Evolutionary conservation across 352 stramenopile genomes (phyloP).

Genomic region (Pythium phragmiticola): DNA sequence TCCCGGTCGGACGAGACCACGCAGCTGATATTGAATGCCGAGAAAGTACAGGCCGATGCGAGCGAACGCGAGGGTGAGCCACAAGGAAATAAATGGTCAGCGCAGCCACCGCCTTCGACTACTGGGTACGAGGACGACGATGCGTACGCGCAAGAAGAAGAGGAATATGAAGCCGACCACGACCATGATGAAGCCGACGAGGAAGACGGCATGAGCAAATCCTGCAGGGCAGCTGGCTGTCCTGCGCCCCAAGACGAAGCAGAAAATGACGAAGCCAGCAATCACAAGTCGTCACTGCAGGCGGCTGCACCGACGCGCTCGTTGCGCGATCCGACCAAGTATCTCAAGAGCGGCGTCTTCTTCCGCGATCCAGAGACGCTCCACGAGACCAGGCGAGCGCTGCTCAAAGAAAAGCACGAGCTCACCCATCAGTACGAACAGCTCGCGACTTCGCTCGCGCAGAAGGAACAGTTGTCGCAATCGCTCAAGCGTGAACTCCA

Average conservation of each 20-base stretch:
- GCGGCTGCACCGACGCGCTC: neutral
- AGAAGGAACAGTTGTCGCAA: constrained; percentile 35
- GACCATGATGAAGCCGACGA: constrained; percentile 4
- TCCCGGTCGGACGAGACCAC: constrained; percentile 1
- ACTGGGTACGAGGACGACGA: constrained; percentile 16
- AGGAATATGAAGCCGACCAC: constrained; percentile 29
- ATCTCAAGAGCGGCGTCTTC: constrained; percentile 39
- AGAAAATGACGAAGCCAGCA: neutral
- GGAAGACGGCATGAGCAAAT: neutral
- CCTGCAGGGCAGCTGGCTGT: neutral
- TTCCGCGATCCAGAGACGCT: constrained; percentile 60
- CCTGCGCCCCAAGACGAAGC: constrained; percentile 6
- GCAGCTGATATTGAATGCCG: constrained; percentile 7
- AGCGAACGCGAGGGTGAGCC: too few species aligned
- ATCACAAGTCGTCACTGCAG: neutral
- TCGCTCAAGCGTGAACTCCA: constrained; percentile 47
- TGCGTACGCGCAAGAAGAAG: constrained; percentile 3
- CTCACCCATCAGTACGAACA: constrained; percentile 34
- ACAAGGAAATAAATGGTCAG: constrained; percentile 12
- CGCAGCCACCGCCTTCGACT: constrained; percentile 21
- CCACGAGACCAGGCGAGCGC: constrained; percentile 33
- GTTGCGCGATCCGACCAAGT: constrained; percentile 18
- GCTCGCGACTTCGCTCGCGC: constrained; percentile 32
- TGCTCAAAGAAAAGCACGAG: constrained; percentile 42
- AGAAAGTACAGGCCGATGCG: neutral